Base-by-base conservation (phyloP, 2,329 filamentous ascomycete genomes). In the Colletotrichum sp. region DNA sequence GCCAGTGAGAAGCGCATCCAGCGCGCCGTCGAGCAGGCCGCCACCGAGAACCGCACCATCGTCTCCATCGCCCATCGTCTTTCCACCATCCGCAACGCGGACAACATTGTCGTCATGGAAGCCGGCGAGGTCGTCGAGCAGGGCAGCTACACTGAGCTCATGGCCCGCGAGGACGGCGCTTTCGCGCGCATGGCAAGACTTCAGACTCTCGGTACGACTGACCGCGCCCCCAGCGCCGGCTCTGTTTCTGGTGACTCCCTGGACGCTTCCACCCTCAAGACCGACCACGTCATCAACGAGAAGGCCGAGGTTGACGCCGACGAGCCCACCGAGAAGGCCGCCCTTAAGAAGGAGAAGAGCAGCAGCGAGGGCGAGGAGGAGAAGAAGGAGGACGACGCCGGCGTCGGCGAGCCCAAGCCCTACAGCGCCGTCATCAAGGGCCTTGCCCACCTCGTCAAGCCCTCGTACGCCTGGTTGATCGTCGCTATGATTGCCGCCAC, bases 21-120 rank as follows among this genome's bases (percentile, higher is more conserved):
- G 79, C 77, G 72, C 4, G 84, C 84, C 3, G 80, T 88, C 24
- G 82, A 84, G 78, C 60, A 80, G 77, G 79, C 86, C 76, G 75
- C 82, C 3, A 85, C 87, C 70, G 69, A 73, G 43, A 88, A 89
- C 68, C 87, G 93, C 28, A 94, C 93, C 0, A 92, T 93, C 0
- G 91, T 94, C 71, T 88, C 92, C 18, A 93, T 94, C 77, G 92
- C 93, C 1, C 92, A 93, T 81, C 86, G 91, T 3, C 83, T 93
- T 3, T 91, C 90, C 0, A 93, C 91, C 0, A 91, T 93, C 77
- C 89, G 88, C 79, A 88, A 91, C 69, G 93, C 93, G 0, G 91
- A 94, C 79, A 90, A 91, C 76, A 94, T 95, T 73, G 86, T 94
- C 24, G 93, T 94, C 21, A 87, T 94, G 81, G 87, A 90, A 16